These are phyloP conservation scores for Penicillium canariense DNA, from an alignment of 495 filamentous ascomycete species.

Conservation along the genomic window DNA sequence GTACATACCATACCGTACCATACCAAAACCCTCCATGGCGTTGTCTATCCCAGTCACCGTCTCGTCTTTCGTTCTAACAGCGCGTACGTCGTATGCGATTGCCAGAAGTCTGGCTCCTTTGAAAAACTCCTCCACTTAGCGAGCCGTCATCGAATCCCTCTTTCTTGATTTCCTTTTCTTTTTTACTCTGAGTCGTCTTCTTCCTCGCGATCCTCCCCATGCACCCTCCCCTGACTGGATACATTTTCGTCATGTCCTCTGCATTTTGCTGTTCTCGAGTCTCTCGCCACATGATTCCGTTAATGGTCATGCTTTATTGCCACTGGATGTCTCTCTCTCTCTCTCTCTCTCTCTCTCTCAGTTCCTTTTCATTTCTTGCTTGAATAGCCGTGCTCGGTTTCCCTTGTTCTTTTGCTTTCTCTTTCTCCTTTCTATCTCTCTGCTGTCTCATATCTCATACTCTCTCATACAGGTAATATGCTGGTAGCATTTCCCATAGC, in stretches of 20 bases:
- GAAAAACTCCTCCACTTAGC: slow-evolving; percentile 19
- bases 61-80: slow-evolving; percentile 6
- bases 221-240: neutral
- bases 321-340: slow-evolving; percentile 5
- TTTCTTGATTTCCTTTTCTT: slow-evolving; percentile 4
- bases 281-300: slow-evolving; percentile 5
- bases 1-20: slow-evolving; percentile 19
- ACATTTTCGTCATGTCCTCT: neutral
- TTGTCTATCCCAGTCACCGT: slow-evolving; percentile 7
- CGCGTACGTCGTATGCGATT: slow-evolving; percentile 18
- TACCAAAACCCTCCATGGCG: neutral
- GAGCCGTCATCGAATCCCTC: slow-evolving; percentile 11
- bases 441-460: slow-evolving; percentile 8
- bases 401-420: neutral
- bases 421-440: neutral
- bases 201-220: neutral
- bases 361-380: slow-evolving; percentile 10
- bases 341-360: slow-evolving; percentile 2
- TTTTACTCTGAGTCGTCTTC: neutral
- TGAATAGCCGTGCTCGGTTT: neutral
- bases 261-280: neutral
- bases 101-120: slow-evolving; percentile 11
- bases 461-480: neutral
- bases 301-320: slow-evolving; percentile 16
- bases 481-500: slow-evolving; percentile 1